Base-by-base conservation (phyloP, 371 early-diverging fungal species). In the Rhizopus delemar region DNA sequence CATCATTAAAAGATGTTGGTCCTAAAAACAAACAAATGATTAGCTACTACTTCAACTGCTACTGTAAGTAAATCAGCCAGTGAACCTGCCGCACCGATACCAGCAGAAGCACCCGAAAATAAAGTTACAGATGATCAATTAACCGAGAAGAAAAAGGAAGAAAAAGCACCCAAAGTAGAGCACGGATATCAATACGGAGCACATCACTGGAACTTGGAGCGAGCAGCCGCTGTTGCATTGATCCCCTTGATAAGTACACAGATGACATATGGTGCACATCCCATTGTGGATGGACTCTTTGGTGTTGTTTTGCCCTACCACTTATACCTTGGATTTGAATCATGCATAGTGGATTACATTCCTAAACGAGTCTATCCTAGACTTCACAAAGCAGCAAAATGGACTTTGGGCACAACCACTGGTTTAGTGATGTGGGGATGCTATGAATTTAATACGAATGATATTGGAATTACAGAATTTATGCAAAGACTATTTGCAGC, bases 381-480 rank as follows among this genome's bases (percentile, higher is more conserved):
- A 32, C 60, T 89, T 43, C 74, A 91, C 81, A 74, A 79, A 43
- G 70, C 84, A 39, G 57, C 79, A n/a, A 80, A 64, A 60, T 87
- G 87, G 83, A 62, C 83, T 32, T 75, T 93, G 41, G 75, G 77
- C n/a, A 77, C 73, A 8, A 67, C 84, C 31, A 93, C 95, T 4
- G 88, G 82, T 12, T 63, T 88, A 46, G 74, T 84, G 5, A 75
- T 95, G 72, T 92, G 92, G 78, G 97, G 96, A n/a, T 90, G 87
- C 69, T 97, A 89, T 78, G 77, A 88, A 66, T 91, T 96, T 82
- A 97, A 97, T 82, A 96, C 97, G 22, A 88, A 92, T 49, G 97
- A 97, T 58, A 82, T 96, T 53, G 97, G 98, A n/a, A 74, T 97
- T 59, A 94, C 95, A 34, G 94, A 91, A 71, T 78, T 91, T 51